phyloP scores from a whole-genome alignment of 2,329 filamentous ascomycete genomes.

The Trichoderma polysporum region DNA sequence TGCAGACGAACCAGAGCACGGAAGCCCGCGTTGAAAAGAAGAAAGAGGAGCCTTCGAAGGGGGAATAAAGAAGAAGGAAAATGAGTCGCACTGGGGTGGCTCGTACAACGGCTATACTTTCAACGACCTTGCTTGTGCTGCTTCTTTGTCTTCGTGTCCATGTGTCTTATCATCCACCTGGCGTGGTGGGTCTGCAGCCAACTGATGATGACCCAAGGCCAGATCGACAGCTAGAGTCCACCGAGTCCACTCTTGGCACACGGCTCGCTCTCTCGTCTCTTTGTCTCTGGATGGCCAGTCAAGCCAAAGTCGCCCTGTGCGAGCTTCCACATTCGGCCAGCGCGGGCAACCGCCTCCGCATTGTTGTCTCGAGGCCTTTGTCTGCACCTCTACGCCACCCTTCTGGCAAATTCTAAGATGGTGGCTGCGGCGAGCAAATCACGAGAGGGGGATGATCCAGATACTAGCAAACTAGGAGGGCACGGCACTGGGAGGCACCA shows the following conservation, averaged over 20 bases:
- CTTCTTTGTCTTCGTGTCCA: neutral
- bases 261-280: neutral
- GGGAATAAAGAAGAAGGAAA: neutral
- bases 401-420: neutral
- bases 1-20: constrained; percentile 1
- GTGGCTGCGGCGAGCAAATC: constrained; percentile 9
- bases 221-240: constrained; percentile 19
- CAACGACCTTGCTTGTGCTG: neutral
- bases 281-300: constrained; percentile 3
- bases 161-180: constrained; percentile 12
- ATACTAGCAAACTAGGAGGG: neutral
- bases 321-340: constrained; percentile 25
- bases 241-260: constrained; percentile 6
- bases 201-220: constrained; percentile 13
- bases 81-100: neutral
- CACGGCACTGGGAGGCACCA: neutral
- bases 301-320: neutral
- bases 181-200: constrained; percentile 9
- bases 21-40: neutral
- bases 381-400: constrained; percentile 22
- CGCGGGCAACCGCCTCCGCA: constrained; percentile 20
- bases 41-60: constrained; percentile 7
- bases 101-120: neutral
- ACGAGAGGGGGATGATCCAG: constrained; percentile 5
- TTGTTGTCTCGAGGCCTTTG: constrained; percentile 21